A percentile compares a stretch with the other conserved stretches of the same genome.
Conservation (phyloP, 2,329 filamentous ascomycete genomes). For the Pseudocercospora eumusae region DNA sequence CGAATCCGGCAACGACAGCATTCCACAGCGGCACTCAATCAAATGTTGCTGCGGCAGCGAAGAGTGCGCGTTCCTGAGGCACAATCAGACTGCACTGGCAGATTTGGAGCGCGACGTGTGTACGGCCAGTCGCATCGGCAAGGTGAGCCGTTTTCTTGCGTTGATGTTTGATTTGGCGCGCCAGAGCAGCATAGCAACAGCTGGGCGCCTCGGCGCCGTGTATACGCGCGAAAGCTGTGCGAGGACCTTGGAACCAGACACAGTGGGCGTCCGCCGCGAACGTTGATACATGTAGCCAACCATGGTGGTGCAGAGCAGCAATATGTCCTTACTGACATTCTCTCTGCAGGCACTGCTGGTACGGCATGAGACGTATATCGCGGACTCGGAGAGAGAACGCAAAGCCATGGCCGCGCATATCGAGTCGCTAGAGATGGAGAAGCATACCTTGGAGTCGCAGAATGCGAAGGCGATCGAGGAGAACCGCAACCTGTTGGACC, state of each 20-base stretch:
- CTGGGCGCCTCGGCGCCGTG: conserved; percentile 8
- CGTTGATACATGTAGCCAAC: conserved; percentile 5
- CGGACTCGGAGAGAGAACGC: conserved; percentile 85
- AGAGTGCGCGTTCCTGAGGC: conserved; percentile 76
- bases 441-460: conserved; percentile 66
- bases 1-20: conserved; percentile 18
- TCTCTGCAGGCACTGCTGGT: conserved; percentile 80
- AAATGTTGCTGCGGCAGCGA: conserved; percentile 81
- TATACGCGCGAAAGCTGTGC: conserved; percentile 14
- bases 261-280: conserved; percentile 12
- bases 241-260: conserved; percentile 12
- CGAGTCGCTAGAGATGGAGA: conserved; percentile 71
- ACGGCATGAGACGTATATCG: conserved; percentile 92
- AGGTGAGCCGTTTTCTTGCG: conserved; percentile 69
- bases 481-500: conserved; percentile 76
- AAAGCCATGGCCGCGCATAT: conserved; percentile 70
- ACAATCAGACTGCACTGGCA: conserved; percentile 76
- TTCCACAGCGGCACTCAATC: conserved; percentile 22
- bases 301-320: conserved; percentile 5
- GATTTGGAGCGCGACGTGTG: conserved; percentile 84
- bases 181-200: conserved; percentile 10
- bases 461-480: conserved; percentile 80
- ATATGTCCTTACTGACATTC: conserved; percentile 65
- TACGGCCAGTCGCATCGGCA: conserved; percentile 81
- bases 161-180: conserved; percentile 14